A percentile compares a stretch with the other conserved stretches of the same genome.
phyloP scores from a whole-genome alignment of 2,329 filamentous ascomycete genomes.

The Aspergillus luchuensis region DNA sequence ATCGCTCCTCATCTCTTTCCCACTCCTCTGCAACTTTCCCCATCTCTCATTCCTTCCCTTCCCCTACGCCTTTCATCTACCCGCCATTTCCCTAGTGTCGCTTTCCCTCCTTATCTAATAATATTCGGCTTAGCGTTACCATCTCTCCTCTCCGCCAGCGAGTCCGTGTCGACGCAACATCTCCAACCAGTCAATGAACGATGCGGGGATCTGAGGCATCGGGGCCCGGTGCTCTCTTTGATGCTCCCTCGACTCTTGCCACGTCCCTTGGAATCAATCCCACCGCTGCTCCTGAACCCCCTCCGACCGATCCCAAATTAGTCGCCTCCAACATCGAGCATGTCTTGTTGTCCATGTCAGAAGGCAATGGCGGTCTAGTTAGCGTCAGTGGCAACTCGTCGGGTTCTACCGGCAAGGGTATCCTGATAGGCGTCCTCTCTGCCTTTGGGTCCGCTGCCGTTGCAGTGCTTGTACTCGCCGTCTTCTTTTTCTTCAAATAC shows the following conservation, averaged over 20 bases:
- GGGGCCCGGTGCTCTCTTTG: conserved; percentile 38
- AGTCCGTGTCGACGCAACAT: conserved; percentile 12
- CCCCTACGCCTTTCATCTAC: neutral
- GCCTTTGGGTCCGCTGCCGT: conserved; percentile 89
- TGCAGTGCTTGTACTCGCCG: conserved; percentile 73
- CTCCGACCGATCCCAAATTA: conserved; percentile 17
- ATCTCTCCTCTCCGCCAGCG: conserved; percentile 9
- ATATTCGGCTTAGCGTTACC: conserved; percentile 12
- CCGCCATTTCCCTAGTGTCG: neutral
- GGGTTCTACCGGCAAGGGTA: conserved; percentile 69
- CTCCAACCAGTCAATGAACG: conserved; percentile 36
- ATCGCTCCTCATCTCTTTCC: neutral
- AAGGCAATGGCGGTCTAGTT: conserved; percentile 26
- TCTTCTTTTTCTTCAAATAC: conserved; percentile 93
- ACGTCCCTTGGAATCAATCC: conserved; percentile 34
- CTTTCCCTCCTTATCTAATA: conserved; percentile 20
- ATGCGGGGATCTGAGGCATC: conserved; percentile 45
- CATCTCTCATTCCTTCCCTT: neutral
- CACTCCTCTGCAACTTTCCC: neutral
- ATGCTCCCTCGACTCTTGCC: conserved; percentile 38
- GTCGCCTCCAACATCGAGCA: conserved; percentile 43
- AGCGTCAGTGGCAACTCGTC: conserved; percentile 43
- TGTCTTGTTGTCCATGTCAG: conserved; percentile 31
- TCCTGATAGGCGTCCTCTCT: conserved; percentile 91
- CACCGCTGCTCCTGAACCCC: conserved; percentile 20